These are phyloP conservation scores for Canariomyces notabilis DNA, from an alignment of 2,329 filamentous ascomycete species.

Conservation along the genomic window DNA sequence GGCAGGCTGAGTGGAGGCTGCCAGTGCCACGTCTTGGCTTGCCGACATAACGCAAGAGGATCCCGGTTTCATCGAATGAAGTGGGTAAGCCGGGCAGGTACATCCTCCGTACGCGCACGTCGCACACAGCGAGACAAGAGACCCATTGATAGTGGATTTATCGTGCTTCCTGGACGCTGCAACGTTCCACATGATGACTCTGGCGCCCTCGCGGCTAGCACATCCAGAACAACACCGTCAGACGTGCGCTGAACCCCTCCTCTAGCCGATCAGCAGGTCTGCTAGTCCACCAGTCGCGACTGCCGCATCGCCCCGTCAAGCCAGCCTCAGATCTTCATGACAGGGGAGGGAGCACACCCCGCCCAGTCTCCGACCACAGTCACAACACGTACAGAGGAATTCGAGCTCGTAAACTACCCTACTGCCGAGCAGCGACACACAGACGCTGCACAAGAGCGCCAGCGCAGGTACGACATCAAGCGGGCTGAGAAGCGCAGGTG, in stretches of 20 bases:
- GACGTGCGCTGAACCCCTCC: conserved; percentile 14
- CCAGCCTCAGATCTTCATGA: conserved; percentile 6
- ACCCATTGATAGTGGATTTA: too few relatives aligned
- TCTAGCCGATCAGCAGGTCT: conserved; percentile 16
- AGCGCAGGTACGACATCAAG: conserved; percentile 33
- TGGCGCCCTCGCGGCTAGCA: conserved; percentile 18
- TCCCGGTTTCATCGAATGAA: too few relatives aligned
- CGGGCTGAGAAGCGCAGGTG: conserved; percentile 60
- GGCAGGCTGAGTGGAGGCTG: too few relatives aligned
- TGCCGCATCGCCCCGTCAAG: conserved; percentile 2
- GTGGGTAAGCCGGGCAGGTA: too few relatives aligned
- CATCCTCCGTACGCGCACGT: too few relatives aligned
- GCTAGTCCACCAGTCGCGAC: conserved; percentile 11
- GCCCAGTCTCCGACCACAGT: conserved; percentile 1
- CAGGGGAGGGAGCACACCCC: conserved; percentile 20
- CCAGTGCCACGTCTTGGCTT: too few relatives aligned
- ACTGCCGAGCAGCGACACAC: conserved; percentile 2
- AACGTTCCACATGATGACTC: too few relatives aligned
- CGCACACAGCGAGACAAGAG: too few relatives aligned
- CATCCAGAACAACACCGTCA: conserved; percentile 18
- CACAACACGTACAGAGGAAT: conserved; percentile 6
- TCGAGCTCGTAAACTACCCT: conserved; percentile 20
- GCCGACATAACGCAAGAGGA: too few relatives aligned
- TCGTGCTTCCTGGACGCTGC: not conserved
- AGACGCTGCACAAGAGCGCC: conserved; percentile 9